Percentiles rank a stretch among this genome's conserved stretches.
Evolutionary conservation across 2,329 filamentous ascomycete species (phyloP).

Genomic region (Acarospora socialis): DNA sequence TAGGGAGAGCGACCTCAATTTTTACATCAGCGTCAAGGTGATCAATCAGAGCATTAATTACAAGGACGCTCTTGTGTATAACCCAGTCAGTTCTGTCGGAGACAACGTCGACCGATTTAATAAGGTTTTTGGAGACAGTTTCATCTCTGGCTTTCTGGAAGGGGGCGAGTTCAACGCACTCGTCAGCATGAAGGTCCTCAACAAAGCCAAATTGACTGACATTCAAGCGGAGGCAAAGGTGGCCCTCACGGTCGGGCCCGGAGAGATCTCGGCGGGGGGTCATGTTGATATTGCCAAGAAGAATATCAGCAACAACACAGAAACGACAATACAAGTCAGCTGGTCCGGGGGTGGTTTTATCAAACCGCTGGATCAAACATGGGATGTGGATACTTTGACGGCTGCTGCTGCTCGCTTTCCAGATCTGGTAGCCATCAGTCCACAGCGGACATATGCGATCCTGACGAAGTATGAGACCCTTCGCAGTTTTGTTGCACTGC

Average conservation of each 20-base stretch:
- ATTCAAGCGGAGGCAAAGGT: constrained; percentile 13
- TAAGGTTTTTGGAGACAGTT: constrained; percentile 18
- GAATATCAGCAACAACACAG: constrained; percentile 13
- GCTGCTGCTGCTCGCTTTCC: constrained; percentile 17
- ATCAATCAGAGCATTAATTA: constrained; percentile 11
- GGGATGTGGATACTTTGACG: constrained; percentile 17
- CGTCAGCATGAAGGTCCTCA: constrained; percentile 16
- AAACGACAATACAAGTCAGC: constrained; percentile 15
- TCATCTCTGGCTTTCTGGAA: constrained; percentile 20
- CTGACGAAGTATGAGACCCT: constrained; percentile 18
- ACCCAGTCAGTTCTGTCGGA: constrained; percentile 14
- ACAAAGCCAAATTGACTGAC: constrained; percentile 14
- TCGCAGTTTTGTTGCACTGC: too few relatives aligned
- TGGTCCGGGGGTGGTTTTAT: constrained; percentile 18
- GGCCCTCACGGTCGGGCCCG: constrained; percentile 13
- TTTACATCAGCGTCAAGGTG: constrained; percentile 15
- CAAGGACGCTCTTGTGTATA: constrained; percentile 10
- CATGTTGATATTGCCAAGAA: constrained; percentile 10
- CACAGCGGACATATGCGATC: constrained; percentile 17
- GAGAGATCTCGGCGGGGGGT: constrained; percentile 9
- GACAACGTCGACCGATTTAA: constrained; percentile 14
- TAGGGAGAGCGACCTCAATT: constrained; percentile 15
- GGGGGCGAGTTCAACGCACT: constrained; percentile 20
- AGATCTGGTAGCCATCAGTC: constrained; percentile 14
- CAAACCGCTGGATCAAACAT: constrained; percentile 15